Percentiles rank a stretch among this genome's conserved stretches.
Evolutionary conservation across 1,284 basidiomycete species (phyloP).

Genomic region (Apiotrichum akiyoshidainum): DNA sequence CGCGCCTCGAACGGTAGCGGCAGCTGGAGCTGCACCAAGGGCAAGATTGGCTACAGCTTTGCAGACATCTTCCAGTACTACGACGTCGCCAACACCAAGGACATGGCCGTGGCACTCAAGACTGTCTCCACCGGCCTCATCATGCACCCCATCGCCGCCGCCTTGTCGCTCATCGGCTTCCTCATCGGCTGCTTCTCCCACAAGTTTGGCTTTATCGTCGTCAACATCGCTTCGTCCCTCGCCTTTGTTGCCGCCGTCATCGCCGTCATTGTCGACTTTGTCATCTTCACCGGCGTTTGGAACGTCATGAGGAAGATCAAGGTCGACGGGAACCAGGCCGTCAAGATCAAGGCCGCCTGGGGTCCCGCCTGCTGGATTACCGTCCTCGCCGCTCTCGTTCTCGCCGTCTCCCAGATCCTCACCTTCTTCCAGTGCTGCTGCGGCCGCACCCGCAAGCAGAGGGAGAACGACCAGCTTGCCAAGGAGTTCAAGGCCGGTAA

Average conservation of each 20-base stretch:
- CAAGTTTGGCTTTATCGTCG: conserved; percentile 3
- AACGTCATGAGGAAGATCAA: neutral
- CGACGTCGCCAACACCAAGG: conserved; percentile 17
- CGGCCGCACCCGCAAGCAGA: conserved; percentile 12
- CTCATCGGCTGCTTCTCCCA: neutral
- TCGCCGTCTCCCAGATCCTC: conserved; percentile 39
- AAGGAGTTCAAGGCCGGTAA: neutral
- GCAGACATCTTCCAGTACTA: conserved; percentile 20
- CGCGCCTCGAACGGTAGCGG: neutral
- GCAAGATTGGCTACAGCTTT: conserved; percentile 31
- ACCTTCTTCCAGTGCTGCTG: conserved; percentile 39
- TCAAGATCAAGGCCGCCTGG: conserved; percentile 12
- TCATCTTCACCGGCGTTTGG: neutral
- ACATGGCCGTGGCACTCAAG: conserved; percentile 17
- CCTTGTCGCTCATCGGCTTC: neutral
- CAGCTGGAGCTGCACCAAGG: conserved; percentile 21
- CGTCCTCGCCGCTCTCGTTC: conserved; percentile 34
- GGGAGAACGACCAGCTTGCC: neutral
- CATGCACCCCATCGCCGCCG: neutral
- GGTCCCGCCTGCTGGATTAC: conserved; percentile 38
- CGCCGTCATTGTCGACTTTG: conserved; percentile 1
- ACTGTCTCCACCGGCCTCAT: conserved; percentile 26
- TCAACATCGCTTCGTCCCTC: neutral
- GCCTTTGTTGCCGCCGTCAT: neutral
- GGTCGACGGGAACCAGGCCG: no score